Evolutionary conservation across 345 rosid species (phyloP).

Genomic region (Populus nigra): DNA sequence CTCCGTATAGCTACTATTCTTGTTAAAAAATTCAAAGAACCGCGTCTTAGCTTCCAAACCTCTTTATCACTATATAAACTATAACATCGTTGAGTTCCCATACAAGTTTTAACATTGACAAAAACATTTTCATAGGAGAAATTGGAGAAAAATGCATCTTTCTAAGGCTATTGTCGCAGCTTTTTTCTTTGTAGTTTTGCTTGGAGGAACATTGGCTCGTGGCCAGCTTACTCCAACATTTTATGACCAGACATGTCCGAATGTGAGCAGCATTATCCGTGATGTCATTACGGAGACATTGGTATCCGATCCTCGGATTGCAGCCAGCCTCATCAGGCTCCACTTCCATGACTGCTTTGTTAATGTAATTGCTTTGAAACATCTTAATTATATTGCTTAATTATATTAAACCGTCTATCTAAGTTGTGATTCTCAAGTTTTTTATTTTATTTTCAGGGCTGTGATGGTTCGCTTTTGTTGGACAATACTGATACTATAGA

Average conservation of each 20-base stretch:
- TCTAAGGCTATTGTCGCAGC: not conserved
- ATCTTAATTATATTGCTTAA: too few species aligned
- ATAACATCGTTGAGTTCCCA: too few species aligned
- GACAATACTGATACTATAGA: conserved; percentile 5
- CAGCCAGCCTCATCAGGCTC: conserved; percentile 46
- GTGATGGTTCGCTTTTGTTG: conserved; percentile 16
- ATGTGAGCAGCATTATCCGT: conserved; percentile 21
- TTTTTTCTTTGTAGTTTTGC: not conserved
- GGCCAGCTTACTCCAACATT: conserved; percentile 34
- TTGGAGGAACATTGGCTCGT: conserved; percentile 9
- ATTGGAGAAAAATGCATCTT: not conserved
- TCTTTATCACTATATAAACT: too few species aligned
- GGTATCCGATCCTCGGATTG: conserved; percentile 31
- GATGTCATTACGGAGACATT: conserved; percentile 11
- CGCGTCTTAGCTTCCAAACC: too few species aligned
- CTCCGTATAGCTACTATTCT: too few species aligned
- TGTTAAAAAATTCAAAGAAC: too few species aligned
- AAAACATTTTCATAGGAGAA: not conserved
- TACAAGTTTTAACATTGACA: too few species aligned
- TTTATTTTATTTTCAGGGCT: conserved; percentile 32
- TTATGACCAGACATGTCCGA: conserved; percentile 34
- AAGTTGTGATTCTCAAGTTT: too few species aligned
- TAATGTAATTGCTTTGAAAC: too few species aligned
- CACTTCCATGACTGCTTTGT: conserved; percentile 54
- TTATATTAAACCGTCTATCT: too few species aligned